Base-by-base conservation (phyloP, 129 eudicot species). In the Pittosporum tobira region DNA sequence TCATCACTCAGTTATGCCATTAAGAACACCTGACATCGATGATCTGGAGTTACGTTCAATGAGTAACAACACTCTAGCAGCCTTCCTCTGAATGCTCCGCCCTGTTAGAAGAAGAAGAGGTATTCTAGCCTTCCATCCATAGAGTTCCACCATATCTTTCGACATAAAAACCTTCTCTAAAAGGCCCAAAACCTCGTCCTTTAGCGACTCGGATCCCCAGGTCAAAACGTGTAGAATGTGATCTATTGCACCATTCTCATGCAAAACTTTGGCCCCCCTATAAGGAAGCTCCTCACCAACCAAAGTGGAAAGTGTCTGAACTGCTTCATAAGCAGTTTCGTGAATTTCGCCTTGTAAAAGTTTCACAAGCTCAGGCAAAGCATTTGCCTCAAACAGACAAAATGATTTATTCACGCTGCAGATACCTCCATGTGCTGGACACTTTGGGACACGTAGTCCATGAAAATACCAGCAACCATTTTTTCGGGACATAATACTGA, bases 151-250 rank as follows among this genome's bases (percentile, higher is more conserved):
- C 83, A 83, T 83, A 53, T 83, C 93, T 21, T 59, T 73, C 25
- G 78, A 65, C 76, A 73, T 70, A 47, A 79, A 83, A 23, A 83
- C 69, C 51, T 79, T 83, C 73, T 79, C 86, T 51, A 83, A 57
- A 19, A 79, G 74, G 16, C 73, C 73, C 51, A 83, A 57, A 25
- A 82, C 86, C 69, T 83, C 93, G 25, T 64, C 86, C 58, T 79
- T 83, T 49, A 83, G 57, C 21, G 83, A 73, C 67, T 83, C 81
- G 0, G 86, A 79, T 16, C 86, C 93, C 86, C 86, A 83, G 21
- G 61, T 73, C 71, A 83, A 59, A 63, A 79, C 86, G 45, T 79
- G 81, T 26, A 83, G 43, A 5, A 72, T 64, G 0, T 80, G 81
- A 36, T 24, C 64, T 13, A 83, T 59, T 4, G 86, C 83, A 66